phyloP scores from a whole-genome alignment of 2,329 filamentous ascomycete genomes.

The Fusarium setosum region DNA sequence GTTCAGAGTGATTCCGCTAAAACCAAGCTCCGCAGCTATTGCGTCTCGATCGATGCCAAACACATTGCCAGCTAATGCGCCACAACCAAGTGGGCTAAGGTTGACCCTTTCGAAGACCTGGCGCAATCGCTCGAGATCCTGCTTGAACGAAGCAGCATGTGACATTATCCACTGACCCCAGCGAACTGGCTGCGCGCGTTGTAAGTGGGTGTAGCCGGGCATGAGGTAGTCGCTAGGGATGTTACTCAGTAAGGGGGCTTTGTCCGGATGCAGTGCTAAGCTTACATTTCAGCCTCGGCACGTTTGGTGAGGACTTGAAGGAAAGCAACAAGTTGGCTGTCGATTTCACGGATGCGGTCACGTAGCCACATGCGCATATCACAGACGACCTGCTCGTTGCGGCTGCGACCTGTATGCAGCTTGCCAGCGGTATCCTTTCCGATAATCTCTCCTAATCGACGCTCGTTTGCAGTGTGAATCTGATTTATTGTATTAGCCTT shows the following conservation, averaged over 20 bases:
- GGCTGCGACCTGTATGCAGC: constrained; percentile 86
- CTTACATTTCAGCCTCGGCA: constrained; percentile 64
- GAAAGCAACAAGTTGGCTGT: constrained; percentile 74
- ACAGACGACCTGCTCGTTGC: constrained; percentile 91
- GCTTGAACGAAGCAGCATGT: constrained; percentile 35
- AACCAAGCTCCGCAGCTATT: constrained; percentile 72
- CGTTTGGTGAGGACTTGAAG: constrained; percentile 71
- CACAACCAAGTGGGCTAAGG: constrained; percentile 41
- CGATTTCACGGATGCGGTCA: constrained; percentile 77
- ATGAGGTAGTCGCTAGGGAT: constrained; percentile 41
- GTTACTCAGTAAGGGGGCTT: constrained; percentile 32
- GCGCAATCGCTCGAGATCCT: constrained; percentile 41
- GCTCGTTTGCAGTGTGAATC: constrained; percentile 77
- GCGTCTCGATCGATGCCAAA: constrained; percentile 47
- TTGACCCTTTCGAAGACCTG: constrained; percentile 40
- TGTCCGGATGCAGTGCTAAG: constrained; percentile 22
- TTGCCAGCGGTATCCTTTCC: constrained; percentile 88
- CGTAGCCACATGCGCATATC: constrained; percentile 93
- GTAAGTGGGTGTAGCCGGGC: constrained; percentile 45
- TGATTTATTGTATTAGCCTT: constrained; percentile 30
- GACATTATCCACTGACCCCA: constrained; percentile 40
- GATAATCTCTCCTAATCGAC: constrained; percentile 83
- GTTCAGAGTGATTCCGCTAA: constrained; percentile 75
- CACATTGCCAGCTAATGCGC: constrained; percentile 41
- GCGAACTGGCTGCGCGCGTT: constrained; percentile 40